Conservation (phyloP, 768 basidiomycete species). For the Neoboletus subvelutipes region DNA sequence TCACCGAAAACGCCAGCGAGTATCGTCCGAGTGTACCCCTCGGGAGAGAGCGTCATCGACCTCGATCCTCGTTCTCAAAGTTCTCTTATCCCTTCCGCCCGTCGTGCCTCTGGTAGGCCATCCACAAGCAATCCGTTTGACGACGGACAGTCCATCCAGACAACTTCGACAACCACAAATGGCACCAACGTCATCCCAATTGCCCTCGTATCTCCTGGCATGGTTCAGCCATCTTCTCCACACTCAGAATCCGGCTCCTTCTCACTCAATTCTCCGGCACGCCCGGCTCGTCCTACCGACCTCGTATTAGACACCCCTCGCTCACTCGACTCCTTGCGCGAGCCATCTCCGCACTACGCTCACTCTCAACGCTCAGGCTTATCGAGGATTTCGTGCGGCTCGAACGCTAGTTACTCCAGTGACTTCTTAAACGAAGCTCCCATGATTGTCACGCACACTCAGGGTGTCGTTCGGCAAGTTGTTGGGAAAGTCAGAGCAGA, state of each 20-base stretch:
- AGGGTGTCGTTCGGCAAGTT: slow-evolving; percentile 64
- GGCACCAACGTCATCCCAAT: slow-evolving; percentile 87
- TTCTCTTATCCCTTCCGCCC: slow-evolving; percentile 17
- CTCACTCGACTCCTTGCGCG: slow-evolving; percentile 49
- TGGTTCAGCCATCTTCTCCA: slow-evolving; percentile 34
- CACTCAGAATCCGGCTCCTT: slow-evolving; percentile 32
- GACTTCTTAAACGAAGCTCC: slow-evolving; percentile 81
- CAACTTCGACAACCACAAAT: slow-evolving; percentile 67
- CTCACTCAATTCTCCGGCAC: slow-evolving; percentile 42
- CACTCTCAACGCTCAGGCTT: slow-evolving; percentile 54
- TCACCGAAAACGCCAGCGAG: slow-evolving; percentile 21
- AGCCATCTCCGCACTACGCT: slow-evolving; percentile 37
- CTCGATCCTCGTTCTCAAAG: slow-evolving; percentile 53
- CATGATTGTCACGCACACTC: slow-evolving; percentile 73
- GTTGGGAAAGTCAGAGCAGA: slow-evolving; percentile 78
- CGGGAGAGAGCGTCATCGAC: slow-evolving; percentile 54
- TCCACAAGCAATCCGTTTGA: slow-evolving; percentile 66
- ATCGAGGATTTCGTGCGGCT: slow-evolving; percentile 69
- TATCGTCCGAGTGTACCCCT: slow-evolving; percentile 49
- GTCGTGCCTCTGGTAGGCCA: slow-evolving; percentile 21
- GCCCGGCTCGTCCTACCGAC: slow-evolving; percentile 59
- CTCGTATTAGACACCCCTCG: slow-evolving; percentile 62
- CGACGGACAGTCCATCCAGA: slow-evolving; percentile 78
- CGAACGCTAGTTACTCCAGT: slow-evolving; percentile 71
- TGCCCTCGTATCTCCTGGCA: slow-evolving; percentile 68